Evolutionary conservation across 345 rosid species (phyloP).

Genomic region (Lumnitzera racemosa): DNA sequence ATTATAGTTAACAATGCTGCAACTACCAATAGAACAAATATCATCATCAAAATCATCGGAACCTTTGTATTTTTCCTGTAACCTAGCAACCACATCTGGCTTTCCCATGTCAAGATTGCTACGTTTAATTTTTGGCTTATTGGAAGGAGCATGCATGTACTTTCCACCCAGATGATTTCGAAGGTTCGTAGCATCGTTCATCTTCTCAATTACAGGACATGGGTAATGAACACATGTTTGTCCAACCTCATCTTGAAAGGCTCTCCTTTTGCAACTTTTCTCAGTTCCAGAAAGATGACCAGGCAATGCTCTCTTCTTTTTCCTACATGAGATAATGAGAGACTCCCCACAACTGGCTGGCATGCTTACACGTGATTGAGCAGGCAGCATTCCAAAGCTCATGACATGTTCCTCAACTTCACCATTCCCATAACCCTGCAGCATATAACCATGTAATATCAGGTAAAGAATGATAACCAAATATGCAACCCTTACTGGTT

Average conservation of each 20-base stretch:
- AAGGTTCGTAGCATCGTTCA: constrained; percentile 27
- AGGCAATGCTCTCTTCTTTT: constrained; percentile 21
- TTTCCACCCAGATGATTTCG: constrained; percentile 27
- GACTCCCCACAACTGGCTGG: constrained; percentile 21
- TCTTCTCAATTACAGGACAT: constrained; percentile 17
- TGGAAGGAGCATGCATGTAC: constrained; percentile 20
- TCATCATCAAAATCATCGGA: constrained; percentile 31
- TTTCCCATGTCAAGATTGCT: constrained; percentile 29
- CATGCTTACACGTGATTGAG: too few species aligned
- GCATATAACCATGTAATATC: too few species aligned
- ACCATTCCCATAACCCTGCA: too few species aligned
- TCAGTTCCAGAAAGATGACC: constrained; percentile 22
- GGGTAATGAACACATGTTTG: constrained; percentile 18
- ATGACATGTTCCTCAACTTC: too few species aligned
- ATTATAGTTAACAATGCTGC: constrained; percentile 29
- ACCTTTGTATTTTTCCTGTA: constrained; percentile 19
- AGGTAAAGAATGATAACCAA: too few species aligned
- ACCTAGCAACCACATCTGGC: constrained; percentile 23
- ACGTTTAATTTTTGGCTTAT: constrained; percentile 21
- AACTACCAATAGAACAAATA: constrained; percentile 68
- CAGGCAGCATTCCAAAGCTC: too few species aligned
- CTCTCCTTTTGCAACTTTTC: constrained; percentile 18
- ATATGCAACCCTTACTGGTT: too few species aligned
- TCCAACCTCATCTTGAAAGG: constrained; percentile 21
- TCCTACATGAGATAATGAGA: constrained; percentile 25